Conservation (phyloP, 805 yeast species). For the Citeromyces nyonsensis region DNA sequence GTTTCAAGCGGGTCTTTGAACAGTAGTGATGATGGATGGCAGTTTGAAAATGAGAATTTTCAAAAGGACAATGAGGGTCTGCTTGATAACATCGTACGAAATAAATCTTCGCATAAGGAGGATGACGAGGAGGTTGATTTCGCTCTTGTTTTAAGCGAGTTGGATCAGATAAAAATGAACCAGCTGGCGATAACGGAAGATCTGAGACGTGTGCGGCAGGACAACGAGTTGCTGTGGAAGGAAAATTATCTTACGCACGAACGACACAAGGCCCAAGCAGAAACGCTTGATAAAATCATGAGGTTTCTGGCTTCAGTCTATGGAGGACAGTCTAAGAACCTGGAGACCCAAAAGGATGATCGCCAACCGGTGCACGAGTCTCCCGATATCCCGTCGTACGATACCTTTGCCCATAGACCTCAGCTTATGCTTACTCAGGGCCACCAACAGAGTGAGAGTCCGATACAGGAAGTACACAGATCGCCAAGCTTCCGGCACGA, state of each 20-base stretch:
- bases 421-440: conserved; percentile 2
- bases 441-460: conserved; percentile 7
- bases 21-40: conserved; percentile 68
- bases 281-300: conserved; percentile 75
- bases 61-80: conserved; percentile 67
- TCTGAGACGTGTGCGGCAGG: conserved; percentile 65
- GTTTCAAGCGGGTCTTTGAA: conserved; percentile 59
- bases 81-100: conserved; percentile 73
- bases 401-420: conserved; percentile 1
- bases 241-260: conserved; percentile 78
- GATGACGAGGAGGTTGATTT: conserved; percentile 31
- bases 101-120: conserved; percentile 27
- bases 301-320: conserved; percentile 77
- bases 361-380: not conserved
- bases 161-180: conserved; percentile 61
- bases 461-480: conserved; percentile 14
- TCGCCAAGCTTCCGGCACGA: conserved; percentile 6
- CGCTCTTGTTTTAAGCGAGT: conserved; percentile 44
- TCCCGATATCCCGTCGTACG: not conserved
- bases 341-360: conserved; percentile 11
- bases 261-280: conserved; percentile 72
- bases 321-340: conserved; percentile 41
- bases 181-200: conserved; percentile 79
- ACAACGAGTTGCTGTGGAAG: conserved; percentile 84
- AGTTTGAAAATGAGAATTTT: conserved; percentile 76